Base-by-base conservation (phyloP, 495 filamentous ascomycete species). In the Daldinia bambusicola region DNA sequence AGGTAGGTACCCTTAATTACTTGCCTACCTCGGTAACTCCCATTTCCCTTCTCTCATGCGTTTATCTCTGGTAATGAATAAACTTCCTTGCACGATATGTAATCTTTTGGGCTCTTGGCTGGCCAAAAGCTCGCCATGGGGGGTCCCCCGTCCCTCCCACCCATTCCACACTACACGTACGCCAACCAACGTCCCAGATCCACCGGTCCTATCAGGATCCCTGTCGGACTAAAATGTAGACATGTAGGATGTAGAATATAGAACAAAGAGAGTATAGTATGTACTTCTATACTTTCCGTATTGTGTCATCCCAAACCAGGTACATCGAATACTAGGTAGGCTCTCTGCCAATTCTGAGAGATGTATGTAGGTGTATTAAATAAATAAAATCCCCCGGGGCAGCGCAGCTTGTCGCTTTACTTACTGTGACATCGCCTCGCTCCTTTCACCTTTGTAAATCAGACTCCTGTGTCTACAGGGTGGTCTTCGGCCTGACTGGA, bases 181-280 rank as follows among this genome's bases (percentile, higher is more conserved):
- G 26, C 45, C 26, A 51, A 43, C 56, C 55, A 30, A 43, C 32
- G 14, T 38, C 50, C 50, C 37, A 53, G 45, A 58, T 66, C 62
- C 62, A 62, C 56, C 57, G 20, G 34, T 59, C 57, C 69, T 67
- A 71, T 71, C 63, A 63, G 53, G 34, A 67, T 59, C 69, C 69
- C 56, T 71, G 68, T 65, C 31, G n/a, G 4, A 53, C 10, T 53
- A 30, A n/a, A 30, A 52, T 31, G 50, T 31, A 52, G 22, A 12
- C n/a, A 51, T 10, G 45, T 30, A 51, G 4, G 8, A 1, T 34
- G 34, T 36, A 36, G 34, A 48, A 18, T 48, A 16, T 48, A 22
- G 43, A 48, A 48, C 43, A 48, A 22, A 48, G 43, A 48, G 43
- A 48, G 43, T 32, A 20, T 36, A 45, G 38, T 55, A 55, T 36